Percentiles rank a stretch among this genome's conserved stretches.
Conservation (phyloP, 2,329 filamentous ascomycete species). For the Phyllosticta ampelicida region DNA sequence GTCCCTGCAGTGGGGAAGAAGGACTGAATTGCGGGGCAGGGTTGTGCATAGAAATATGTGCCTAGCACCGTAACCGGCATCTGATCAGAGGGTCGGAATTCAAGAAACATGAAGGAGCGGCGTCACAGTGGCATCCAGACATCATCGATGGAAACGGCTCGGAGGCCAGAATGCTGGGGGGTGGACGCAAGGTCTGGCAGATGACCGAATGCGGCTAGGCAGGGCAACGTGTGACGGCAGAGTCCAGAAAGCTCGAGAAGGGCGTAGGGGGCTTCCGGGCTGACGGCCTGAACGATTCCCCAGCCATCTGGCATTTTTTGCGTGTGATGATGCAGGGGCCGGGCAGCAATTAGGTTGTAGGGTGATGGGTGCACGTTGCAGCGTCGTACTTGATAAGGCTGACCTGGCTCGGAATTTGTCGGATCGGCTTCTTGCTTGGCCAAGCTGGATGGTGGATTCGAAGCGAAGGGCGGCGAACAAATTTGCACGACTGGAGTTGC, state of each 20-base stretch:
- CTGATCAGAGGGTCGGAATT: not conserved
- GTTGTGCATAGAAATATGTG: constrained; percentile 3
- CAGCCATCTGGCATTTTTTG: not conserved
- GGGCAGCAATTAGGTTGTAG: not conserved
- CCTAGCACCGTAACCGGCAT: not conserved
- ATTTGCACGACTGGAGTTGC: not conserved
- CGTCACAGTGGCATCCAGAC: not conserved
- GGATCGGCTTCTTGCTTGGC: constrained; percentile 4
- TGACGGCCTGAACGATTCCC: constrained; percentile 3
- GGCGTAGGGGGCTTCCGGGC: not conserved
- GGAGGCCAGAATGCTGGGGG: not conserved
- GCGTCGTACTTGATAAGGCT: constrained; percentile 1
- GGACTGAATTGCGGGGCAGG: constrained; percentile 7
- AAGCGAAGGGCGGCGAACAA: not conserved
- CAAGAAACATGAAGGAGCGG: not conserved
- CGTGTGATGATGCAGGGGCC: not conserved
- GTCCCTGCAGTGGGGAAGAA: constrained; percentile 8
- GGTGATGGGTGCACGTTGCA: not conserved
- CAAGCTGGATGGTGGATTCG: not conserved
- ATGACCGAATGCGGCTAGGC: constrained; percentile 4
- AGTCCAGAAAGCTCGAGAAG: constrained; percentile 7
- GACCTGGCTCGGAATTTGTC: constrained; percentile 1
- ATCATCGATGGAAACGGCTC: not conserved
- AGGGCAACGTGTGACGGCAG: constrained; percentile 2
- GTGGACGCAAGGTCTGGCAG: constrained; percentile 4